These are phyloP conservation scores for Phylloporus sp. DNA, from an alignment of 768 basidiomycete genomes.

Conservation along the genomic window DNA sequence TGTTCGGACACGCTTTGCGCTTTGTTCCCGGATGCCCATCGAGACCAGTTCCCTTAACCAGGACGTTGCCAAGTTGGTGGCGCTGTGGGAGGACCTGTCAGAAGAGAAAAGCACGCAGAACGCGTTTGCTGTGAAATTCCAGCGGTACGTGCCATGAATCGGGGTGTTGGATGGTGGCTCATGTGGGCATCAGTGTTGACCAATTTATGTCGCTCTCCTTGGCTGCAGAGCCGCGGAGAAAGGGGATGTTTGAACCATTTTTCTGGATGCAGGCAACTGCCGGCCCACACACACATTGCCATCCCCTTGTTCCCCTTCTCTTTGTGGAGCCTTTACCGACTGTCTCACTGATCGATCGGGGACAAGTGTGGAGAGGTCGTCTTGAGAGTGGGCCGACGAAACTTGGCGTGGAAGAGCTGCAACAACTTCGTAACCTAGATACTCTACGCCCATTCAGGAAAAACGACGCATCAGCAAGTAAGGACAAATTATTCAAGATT, in stretches of 20 bases:
- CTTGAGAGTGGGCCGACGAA: constrained; percentile 56
- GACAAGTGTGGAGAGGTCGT: constrained; percentile 59
- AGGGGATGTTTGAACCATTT: constrained; percentile 71
- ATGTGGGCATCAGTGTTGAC: constrained; percentile 47
- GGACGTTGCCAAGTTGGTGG: constrained; percentile 48
- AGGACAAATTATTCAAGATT: constrained; percentile 31
- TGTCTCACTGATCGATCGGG: constrained; percentile 64
- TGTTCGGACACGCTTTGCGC: constrained; percentile 46
- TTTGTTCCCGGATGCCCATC: constrained; percentile 44
- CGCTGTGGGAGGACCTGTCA: constrained; percentile 54
- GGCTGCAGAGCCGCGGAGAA: constrained; percentile 69
- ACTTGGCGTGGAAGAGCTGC: constrained; percentile 52
- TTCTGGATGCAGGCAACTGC: constrained; percentile 57
- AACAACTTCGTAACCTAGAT: constrained; percentile 53
- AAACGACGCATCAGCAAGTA: constrained; percentile 14
- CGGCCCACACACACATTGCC: constrained; percentile 36
- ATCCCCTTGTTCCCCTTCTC: constrained; percentile 60
- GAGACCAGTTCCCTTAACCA: constrained; percentile 39
- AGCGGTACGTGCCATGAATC: constrained; percentile 44
- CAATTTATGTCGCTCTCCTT: constrained; percentile 78
- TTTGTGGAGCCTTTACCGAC: constrained; percentile 75
- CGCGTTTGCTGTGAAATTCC: constrained; percentile 52
- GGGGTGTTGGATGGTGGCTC: background rate
- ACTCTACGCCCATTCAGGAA: constrained; percentile 34
- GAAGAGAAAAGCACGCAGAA: constrained; percentile 36